Percentiles rank a stretch among this genome's conserved stretches.
Conservation (phyloP, 192 early-diverging fungal species). For the Coemansia biformis region DNA sequence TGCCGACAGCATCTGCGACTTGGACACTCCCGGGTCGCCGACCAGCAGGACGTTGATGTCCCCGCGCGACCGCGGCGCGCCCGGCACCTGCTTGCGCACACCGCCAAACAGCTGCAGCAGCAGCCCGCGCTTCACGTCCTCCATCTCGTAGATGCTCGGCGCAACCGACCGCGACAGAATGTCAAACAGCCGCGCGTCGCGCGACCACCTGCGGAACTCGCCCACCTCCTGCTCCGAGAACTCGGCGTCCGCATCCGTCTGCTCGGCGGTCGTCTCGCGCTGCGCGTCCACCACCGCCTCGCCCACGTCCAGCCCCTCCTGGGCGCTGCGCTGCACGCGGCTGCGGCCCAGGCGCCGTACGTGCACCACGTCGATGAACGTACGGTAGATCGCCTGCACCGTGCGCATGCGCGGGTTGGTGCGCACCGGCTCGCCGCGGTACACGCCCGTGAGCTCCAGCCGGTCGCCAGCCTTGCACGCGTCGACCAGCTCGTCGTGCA, state of each 20-base stretch:
- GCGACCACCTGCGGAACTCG: conserved; percentile 58
- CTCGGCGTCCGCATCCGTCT: not conserved
- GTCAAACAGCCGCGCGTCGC: conserved; percentile 71
- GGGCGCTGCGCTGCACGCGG: conserved; percentile 56
- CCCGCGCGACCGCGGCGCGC: conserved; percentile 67
- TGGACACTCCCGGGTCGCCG: conserved; percentile 94
- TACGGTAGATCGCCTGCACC: conserved; percentile 87
- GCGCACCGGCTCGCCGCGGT: conserved; percentile 86
- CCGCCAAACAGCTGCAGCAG: conserved; percentile 95
- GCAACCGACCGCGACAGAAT: conserved; percentile 79
- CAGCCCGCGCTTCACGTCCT: conserved; percentile 97
- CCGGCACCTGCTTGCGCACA: conserved; percentile 75
- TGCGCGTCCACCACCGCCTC: conserved; percentile 53
- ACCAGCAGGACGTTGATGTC: conserved; percentile 94
- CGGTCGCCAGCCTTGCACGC: conserved; percentile 88
- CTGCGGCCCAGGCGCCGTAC: conserved; percentile 75
- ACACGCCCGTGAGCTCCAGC: conserved; percentile 91
- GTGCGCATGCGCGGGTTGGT: conserved; percentile 83
- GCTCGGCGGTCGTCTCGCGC: conserved; percentile 9
- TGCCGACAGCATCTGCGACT: conserved; percentile 89
- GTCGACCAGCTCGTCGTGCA: conserved; percentile 95
- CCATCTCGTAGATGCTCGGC: conserved; percentile 91
- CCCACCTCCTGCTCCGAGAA: conserved; percentile 55
- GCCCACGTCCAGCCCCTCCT: conserved; percentile 48
- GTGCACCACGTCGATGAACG: conserved; percentile 94